Evolutionary conservation across 306 rosid genomes (phyloP).

Genomic region (Neltuma alba): DNA sequence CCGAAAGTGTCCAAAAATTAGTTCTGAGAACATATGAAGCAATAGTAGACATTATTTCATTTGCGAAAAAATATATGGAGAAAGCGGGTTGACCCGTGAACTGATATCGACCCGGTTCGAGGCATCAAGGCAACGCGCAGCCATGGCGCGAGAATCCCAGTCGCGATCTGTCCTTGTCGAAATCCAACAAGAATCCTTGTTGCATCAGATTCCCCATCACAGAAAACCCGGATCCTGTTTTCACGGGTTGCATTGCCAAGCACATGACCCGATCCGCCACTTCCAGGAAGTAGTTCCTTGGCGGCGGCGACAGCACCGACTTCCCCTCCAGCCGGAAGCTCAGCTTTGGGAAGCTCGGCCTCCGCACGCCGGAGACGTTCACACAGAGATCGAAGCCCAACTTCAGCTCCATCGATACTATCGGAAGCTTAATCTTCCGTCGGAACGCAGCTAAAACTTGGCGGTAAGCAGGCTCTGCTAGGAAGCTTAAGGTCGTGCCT

Average conservation of each 20-base stretch:
- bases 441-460: slow-evolving; percentile 48
- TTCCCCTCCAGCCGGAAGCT: slow-evolving; percentile 52
- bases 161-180: slow-evolving; percentile 61
- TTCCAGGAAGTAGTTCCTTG: slow-evolving; percentile 64
- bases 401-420: slow-evolving; percentile 17
- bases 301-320: slow-evolving; percentile 62
- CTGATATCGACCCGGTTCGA: not conserved
- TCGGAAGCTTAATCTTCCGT: slow-evolving; percentile 38
- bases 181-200: slow-evolving; percentile 79
- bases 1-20: slow-evolving; percentile 12
- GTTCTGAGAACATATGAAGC: not conserved
- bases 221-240: slow-evolving; percentile 55
- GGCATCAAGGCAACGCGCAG: slow-evolving; percentile 54
- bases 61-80: not conserved
- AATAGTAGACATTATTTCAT: slow-evolving; percentile 12
- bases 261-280: slow-evolving; percentile 58
- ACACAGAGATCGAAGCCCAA: slow-evolving; percentile 71
- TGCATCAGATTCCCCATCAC: slow-evolving; percentile 88
- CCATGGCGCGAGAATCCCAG: slow-evolving; percentile 85
- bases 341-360: slow-evolving; percentile 54
- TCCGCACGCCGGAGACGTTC: slow-evolving; percentile 48
- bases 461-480: slow-evolving; percentile 57
- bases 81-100: slow-evolving; percentile 3
- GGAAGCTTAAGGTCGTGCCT: slow-evolving; percentile 68
- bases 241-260: slow-evolving; percentile 67